Base-by-base conservation (phyloP, 306 rosid genomes). In the Neltuma alba region DNA sequence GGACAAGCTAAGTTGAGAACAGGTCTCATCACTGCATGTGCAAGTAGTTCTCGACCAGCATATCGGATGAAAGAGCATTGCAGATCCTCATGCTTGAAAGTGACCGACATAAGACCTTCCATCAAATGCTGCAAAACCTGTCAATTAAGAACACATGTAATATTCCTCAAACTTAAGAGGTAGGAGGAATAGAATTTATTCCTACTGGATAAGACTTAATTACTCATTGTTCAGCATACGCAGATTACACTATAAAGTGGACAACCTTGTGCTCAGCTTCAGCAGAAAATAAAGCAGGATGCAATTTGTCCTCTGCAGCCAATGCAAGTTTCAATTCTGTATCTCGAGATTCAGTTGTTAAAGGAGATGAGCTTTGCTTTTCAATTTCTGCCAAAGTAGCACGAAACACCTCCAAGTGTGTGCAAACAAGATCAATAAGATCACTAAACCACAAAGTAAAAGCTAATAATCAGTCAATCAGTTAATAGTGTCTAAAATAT, bases 221-320 rank as follows among this genome's bases (percentile, higher is more conserved):
- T 64, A 60, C 16, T 58, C 67, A 81, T 74, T 48, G 33, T 41
- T 45, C 30, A 50, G 72, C 14, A 27, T 72, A 81, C 31, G 75
- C 40, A 21, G 52, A 40, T 61, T 64, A 72, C 72, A 80, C 72
- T 80, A 70, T 64, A 77, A 82, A 76, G 12, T 65, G 74, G 52
- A 72, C 28, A 78, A 95, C 99, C 99, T 93, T 95, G 79, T 93
- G 98, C 86, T 95, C 97, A 52, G 99, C 94, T 90, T 96, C 99
- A 77, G 94, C 83, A 79, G 99, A 96, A 93, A 91, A 93, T 74
- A 96, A 77, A 84, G 98, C 98, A 86, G 99, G 99, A 81, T 96
- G 99, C 89, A 96, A 85, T 80, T 89, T 93, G 86, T 93, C 82
- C 82, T 93, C 98, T 28, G 91, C 76, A 80, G 89, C 91, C 89